Percentiles rank a stretch among this genome's conserved stretches.
Conservation (phyloP, 768 basidiomycete species). For the Termitomyces titanicus region DNA sequence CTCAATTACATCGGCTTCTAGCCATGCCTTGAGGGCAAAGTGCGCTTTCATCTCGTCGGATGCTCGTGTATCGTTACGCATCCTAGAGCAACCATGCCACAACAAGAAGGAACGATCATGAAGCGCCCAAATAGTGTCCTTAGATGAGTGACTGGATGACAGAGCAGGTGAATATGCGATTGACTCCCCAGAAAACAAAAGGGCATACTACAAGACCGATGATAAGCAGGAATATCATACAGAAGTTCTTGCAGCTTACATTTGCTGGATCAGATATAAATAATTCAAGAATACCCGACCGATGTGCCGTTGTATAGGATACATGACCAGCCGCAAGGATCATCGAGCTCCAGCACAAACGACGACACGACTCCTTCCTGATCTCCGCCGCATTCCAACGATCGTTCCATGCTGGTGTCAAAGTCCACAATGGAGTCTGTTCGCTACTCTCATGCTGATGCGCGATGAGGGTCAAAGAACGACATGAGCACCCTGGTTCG, state of each 20-base stretch:
- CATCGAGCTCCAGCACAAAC: conserved; percentile 72
- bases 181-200: conserved; percentile 77
- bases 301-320: conserved; percentile 50
- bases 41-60: conserved; percentile 51
- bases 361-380: conserved; percentile 65
- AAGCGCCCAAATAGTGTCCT: conserved; percentile 74
- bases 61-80: conserved; percentile 40
- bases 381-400: conserved; percentile 61
- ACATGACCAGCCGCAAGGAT: conserved; percentile 62
- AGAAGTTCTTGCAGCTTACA: conserved; percentile 34
- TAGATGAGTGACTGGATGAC: conserved; percentile 33
- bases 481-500: conserved; percentile 41
- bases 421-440: conserved; percentile 58
- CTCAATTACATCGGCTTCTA: conserved; percentile 67
- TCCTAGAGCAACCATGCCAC: conserved; percentile 70
- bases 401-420: conserved; percentile 61
- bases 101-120: conserved; percentile 65
- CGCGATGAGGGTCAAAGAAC: conserved; percentile 44
- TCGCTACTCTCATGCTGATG: conserved; percentile 49
- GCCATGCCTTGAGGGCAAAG: conserved; percentile 67
- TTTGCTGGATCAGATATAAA: conserved; percentile 65
- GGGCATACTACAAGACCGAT: conserved; percentile 45
- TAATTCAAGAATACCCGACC: conserved; percentile 37
- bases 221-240: conserved; percentile 4
- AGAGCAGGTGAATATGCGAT: conserved; percentile 33